These are phyloP conservation scores for Talaromyces sp. DNA, from an alignment of 2,329 filamentous ascomycete species.

Conservation along the genomic window DNA sequence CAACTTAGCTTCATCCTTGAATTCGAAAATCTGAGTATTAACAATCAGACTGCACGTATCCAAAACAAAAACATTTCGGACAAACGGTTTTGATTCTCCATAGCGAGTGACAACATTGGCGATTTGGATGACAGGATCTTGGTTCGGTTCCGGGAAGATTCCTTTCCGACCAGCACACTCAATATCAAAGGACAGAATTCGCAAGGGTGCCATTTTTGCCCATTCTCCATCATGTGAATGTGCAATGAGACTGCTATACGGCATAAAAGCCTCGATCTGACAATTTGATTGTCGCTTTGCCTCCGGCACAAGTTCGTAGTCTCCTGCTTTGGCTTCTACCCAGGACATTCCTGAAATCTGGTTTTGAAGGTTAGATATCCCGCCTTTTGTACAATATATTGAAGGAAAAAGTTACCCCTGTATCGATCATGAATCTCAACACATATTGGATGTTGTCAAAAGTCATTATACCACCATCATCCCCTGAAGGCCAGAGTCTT, in stretches of 20 bases:
- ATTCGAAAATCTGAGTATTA: conserved; percentile 87
- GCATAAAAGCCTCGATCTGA: conserved; percentile 87
- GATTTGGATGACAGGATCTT: conserved; percentile 96
- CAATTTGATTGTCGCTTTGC: conserved; percentile 79
- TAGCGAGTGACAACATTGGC: conserved; percentile 93
- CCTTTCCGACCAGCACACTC: conserved; percentile 97
- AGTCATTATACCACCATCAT: conserved; percentile 69
- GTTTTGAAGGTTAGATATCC: conserved; percentile 6
- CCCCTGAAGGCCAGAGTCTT: conserved; percentile 72
- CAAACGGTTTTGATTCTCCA: conserved; percentile 91
- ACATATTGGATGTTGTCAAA: conserved; percentile 97
- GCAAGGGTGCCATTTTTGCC: conserved; percentile 94
- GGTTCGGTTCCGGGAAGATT: conserved; percentile 87
- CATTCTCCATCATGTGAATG: conserved; percentile 89
- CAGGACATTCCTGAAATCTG: conserved; percentile 93
- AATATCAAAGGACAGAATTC: conserved; percentile 95
- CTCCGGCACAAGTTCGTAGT: conserved; percentile 67
- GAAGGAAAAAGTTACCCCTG: conserved; percentile 56
- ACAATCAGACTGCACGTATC: conserved; percentile 91
- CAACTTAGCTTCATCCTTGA: conserved; percentile 79
- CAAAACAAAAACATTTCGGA: conserved; percentile 93
- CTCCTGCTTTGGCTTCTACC: conserved; percentile 76
- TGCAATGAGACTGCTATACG: conserved; percentile 77
- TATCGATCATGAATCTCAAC: conserved; percentile 96
- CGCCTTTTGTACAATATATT: neutral